Evolutionary conservation across 2,329 filamentous ascomycete species (phyloP).

Genomic region (Aspergillus alliaceus): DNA sequence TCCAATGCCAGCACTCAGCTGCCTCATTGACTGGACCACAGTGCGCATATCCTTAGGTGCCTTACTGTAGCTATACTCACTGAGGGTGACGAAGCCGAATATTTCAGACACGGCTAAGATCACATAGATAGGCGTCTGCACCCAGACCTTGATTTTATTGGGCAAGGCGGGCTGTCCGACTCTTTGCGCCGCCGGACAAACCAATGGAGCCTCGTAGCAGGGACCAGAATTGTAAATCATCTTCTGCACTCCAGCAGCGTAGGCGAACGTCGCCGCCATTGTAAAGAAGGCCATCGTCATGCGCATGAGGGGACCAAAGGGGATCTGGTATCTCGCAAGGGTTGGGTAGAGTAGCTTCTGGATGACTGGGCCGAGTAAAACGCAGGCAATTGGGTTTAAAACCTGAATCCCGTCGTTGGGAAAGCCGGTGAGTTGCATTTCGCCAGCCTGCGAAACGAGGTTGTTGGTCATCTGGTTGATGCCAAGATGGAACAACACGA

Average conservation of each 20-base stretch:
- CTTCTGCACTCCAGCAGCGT: slow-evolving; percentile 1
- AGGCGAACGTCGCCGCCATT: neutral
- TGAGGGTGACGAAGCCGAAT: neutral
- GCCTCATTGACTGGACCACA: slow-evolving; percentile 2
- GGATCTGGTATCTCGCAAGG: neutral
- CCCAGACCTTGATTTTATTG: slow-evolving; percentile 2
- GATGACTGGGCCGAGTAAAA: slow-evolving; percentile 2
- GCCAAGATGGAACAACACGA: neutral
- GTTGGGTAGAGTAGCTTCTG: neutral
- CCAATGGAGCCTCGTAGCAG: slow-evolving; percentile 1
- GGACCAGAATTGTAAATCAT: slow-evolving; percentile 1
- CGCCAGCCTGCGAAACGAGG: neutral
- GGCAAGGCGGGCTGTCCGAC: neutral
- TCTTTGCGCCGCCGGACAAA: neutral
- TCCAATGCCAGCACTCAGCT: slow-evolving; percentile 1
- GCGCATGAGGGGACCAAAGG: neutral
- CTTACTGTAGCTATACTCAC: slow-evolving; percentile 3
- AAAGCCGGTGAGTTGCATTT: neutral
- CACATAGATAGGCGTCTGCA: slow-evolving; percentile 1
- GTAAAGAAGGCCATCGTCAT: neutral
- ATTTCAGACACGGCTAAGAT: neutral
- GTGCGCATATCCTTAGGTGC: slow-evolving; percentile 4
- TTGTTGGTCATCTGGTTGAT: slow-evolving; percentile 5
- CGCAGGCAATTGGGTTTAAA: slow-evolving; percentile 3
- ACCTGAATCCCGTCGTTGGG: slow-evolving; percentile 1